Conservation (phyloP, 2,329 filamentous ascomycete species). For the Tolypocladium ovalisporum region DNA sequence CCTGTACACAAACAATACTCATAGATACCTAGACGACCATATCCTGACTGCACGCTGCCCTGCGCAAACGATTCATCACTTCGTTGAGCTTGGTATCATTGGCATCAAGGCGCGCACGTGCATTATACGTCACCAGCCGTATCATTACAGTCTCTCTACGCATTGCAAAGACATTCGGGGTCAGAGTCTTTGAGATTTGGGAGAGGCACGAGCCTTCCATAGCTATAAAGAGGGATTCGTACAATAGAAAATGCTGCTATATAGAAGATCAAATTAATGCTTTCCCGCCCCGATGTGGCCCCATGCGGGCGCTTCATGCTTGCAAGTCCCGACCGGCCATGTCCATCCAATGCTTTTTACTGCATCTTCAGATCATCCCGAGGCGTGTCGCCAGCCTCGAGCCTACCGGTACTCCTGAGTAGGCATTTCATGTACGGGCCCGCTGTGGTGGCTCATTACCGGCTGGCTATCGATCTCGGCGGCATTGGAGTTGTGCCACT, state of each 20-base stretch:
- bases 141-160: background rate
- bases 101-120: too few relatives aligned
- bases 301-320: background rate
- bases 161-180: background rate
- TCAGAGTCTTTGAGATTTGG: background rate
- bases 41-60: background rate
- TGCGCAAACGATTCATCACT: background rate
- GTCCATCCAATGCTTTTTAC: background rate
- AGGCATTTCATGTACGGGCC: conserved; percentile 32
- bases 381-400: background rate
- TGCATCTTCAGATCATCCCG: background rate
- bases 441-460: conserved; percentile 20
- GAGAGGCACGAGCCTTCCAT: background rate
- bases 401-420: conserved; percentile 23
- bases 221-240: background rate
- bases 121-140: too few relatives aligned
- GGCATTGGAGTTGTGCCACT: conserved; percentile 23
- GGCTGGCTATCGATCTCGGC: conserved; percentile 27
- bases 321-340: background rate
- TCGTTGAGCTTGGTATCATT: background rate
- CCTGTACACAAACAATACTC: too few relatives aligned
- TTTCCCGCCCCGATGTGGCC: background rate
- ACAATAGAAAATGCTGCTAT: background rate
- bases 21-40: too few relatives aligned
- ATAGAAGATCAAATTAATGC: background rate